Base-by-base conservation (phyloP, 306 rosid genomes). In the Coriaria nepalensis region DNA sequence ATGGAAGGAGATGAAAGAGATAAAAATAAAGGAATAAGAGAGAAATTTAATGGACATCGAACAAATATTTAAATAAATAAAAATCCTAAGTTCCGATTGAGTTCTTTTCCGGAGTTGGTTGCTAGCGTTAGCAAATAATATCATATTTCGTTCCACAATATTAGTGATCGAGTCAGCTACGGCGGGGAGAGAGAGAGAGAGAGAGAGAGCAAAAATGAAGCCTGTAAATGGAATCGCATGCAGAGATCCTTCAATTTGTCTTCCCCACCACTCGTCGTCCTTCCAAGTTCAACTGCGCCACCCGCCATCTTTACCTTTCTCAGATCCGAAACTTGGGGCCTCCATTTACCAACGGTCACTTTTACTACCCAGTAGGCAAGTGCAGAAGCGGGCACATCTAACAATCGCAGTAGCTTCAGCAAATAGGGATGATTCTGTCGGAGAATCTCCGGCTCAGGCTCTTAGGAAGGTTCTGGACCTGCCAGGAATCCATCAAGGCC, bases 401-500 rank as follows among this genome's bases (percentile, higher is more conserved):
- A 35, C 55, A 53, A 20, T 37, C 51, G 42, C 64, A 8, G 69
- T 37, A 48, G 60, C 76, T 37, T 64, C 68, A 0, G 44, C 56
- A 11, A 71, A 43, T n/a, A 51, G 37, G 39, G 66, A 66, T 8
- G 59, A 60, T 7, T 12, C 12, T 9, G 39, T 37, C 0, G 48
- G 45, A 4, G 69, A 62, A 37, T 52, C 73, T 37, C 78, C 74
- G 2, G 77, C 63, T 0, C 81, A 79, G 68, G 74, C 59, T 20
- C 93, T 88, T 9, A 71, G 97, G 0, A 61, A 70, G 42, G 60
- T 84, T 33, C 60, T 78, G 2, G 76, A 73, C 7, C 51, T 63
- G 7, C 80, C 86, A 0, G 95, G 95, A 7, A 64, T 81, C 51
- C 87, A 84, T 13, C 97, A 84, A 41, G 83, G 87, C 7, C 97